A percentile compares a stretch with the other conserved stretches of the same genome.
Conservation (phyloP, 1,139 yeast genomes). For the Sugiyamaella paludigena region DNA sequence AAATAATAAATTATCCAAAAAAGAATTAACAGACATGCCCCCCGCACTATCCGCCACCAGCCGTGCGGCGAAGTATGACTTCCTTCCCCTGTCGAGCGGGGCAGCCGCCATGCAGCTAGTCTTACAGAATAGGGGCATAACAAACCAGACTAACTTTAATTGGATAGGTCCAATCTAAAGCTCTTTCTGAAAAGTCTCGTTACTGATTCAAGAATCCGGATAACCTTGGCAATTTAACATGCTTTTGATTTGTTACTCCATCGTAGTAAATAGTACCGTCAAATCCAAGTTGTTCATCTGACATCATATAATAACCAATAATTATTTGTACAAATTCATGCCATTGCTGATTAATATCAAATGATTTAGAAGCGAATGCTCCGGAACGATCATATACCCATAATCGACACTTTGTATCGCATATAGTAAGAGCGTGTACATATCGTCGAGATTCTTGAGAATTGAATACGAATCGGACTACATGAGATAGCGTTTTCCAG, state of each 20-base stretch:
- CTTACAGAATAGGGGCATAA: too few species aligned
- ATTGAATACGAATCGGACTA: conserved; percentile 12
- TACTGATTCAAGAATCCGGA: neutral
- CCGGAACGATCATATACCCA: conserved; percentile 17
- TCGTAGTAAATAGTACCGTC: conserved; percentile 11
- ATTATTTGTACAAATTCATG: conserved; percentile 6
- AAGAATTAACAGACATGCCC: too few species aligned
- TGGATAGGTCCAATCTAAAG: too few species aligned
- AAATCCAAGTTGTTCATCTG: conserved; percentile 12
- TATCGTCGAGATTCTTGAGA: conserved; percentile 10
- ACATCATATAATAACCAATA: conserved; percentile 13
- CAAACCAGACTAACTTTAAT: too few species aligned
- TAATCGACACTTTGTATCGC: conserved; percentile 8
- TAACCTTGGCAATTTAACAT: conserved; percentile 4
- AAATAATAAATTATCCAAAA: too few species aligned
- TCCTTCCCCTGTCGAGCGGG: too few species aligned
- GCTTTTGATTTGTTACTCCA: neutral
- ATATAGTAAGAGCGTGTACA: conserved; percentile 14
- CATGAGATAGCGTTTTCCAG: conserved; percentile 11
- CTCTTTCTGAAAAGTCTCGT: too few species aligned
- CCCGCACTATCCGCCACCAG: too few species aligned
- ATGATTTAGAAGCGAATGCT: conserved; percentile 9
- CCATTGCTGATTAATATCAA: conserved; percentile 12
- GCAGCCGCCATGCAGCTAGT: too few species aligned
- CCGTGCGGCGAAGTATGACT: too few species aligned